These are phyloP conservation scores for Penstemon davidsonii DNA, from an alignment of 257 asterid species.

Conservation along the genomic window DNA sequence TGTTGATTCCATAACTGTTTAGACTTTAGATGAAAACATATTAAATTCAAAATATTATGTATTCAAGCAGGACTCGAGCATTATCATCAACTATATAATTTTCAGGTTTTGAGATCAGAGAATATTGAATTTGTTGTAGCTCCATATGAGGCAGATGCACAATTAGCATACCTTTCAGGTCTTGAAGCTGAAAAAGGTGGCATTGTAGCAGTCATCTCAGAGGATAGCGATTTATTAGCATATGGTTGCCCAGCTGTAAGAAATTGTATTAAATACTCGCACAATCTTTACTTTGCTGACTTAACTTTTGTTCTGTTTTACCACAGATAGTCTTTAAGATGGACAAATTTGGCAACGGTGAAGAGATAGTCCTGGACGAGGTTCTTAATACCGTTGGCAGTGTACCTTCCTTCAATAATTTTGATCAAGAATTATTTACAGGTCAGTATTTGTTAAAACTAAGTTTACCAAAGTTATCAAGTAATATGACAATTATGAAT, in stretches of 20 bases:
- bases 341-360: constrained; percentile 77
- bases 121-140: constrained; percentile 73
- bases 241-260: constrained; percentile 82
- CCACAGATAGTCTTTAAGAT: constrained; percentile 71
- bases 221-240: constrained; percentile 74
- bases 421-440: constrained; percentile 50
- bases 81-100: constrained; percentile 7
- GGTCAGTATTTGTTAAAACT: constrained; percentile 35
- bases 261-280: constrained; percentile 19
- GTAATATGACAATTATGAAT: neutral
- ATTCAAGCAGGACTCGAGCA: neutral
- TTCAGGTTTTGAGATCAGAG: constrained; percentile 67
- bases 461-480: neutral
- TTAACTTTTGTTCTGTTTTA: constrained; percentile 14
- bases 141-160: constrained; percentile 92
- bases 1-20: constrained; percentile 13
- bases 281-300: neutral
- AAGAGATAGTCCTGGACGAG: constrained; percentile 61
- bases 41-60: neutral
- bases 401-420: constrained; percentile 58
- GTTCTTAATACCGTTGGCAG: constrained; percentile 39
- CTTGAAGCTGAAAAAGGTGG: constrained; percentile 61
- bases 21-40: constrained; percentile 2
- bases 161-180: constrained; percentile 64
- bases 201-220: constrained; percentile 67